These are phyloP conservation scores for Dendrobium nobile DNA, from an alignment of 106 monocot species.

Conservation along the genomic window DNA sequence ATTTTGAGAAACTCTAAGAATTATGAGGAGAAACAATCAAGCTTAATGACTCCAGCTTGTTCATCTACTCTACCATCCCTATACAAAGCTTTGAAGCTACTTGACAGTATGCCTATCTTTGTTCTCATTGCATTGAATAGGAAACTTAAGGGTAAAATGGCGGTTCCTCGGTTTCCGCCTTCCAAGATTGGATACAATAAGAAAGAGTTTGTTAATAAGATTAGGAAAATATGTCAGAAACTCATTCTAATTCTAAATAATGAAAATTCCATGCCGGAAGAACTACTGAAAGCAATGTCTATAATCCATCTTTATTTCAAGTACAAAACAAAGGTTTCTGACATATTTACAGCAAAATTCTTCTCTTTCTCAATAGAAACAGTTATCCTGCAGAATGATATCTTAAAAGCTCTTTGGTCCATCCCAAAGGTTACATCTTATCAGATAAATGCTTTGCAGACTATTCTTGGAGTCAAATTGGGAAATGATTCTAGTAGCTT, in stretches of 20 bases:
- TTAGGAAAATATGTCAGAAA: constrained; percentile 26
- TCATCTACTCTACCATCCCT: constrained; percentile 35
- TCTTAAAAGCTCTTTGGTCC: constrained; percentile 69
- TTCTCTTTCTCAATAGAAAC: constrained; percentile 45
- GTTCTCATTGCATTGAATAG: constrained; percentile 49
- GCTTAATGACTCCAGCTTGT: constrained; percentile 24
- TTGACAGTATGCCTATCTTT: constrained; percentile 39
- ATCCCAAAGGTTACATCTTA: constrained; percentile 28
- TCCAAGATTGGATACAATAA: constrained; percentile 9
- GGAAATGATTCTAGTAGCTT: constrained; percentile 21
- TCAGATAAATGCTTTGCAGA: constrained; percentile 41
- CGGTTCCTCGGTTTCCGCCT: constrained; percentile 36
- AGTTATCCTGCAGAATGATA: constrained; percentile 39
- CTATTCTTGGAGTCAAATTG: constrained; percentile 32
- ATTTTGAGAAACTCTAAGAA: constrained; percentile 41
- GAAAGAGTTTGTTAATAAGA: constrained; percentile 14
- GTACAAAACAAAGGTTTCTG: constrained; percentile 14
- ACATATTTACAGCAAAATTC: constrained; percentile 33
- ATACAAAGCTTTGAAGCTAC: constrained; percentile 22
- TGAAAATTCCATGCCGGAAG: constrained; percentile 37
- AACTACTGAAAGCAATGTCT: constrained; percentile 69
- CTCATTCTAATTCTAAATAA: constrained; percentile 23
- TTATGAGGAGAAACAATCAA: constrained; percentile 19
- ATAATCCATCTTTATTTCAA: constrained; percentile 45
- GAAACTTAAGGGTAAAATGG: constrained; percentile 34